phyloP scores from a whole-genome alignment of 1,284 basidiomycete species.

The Moniliella sp. region DNA sequence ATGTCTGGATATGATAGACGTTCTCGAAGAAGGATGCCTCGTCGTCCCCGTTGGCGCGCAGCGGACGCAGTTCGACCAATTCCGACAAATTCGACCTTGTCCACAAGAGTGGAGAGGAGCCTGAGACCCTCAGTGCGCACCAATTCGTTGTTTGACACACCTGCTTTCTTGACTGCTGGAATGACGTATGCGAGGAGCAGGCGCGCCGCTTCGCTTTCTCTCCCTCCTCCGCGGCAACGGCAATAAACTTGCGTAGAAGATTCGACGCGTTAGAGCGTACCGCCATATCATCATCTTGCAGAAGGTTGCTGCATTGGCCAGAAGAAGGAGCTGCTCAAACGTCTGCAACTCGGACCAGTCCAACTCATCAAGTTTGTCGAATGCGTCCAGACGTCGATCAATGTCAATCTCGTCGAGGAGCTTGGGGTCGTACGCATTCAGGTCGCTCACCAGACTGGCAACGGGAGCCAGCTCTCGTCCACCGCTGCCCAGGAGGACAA shows the following conservation, averaged over 20 bases:
- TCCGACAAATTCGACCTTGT: constrained; percentile 39
- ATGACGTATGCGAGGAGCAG: constrained; percentile 51
- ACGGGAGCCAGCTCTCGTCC: constrained; percentile 9
- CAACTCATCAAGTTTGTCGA: constrained; percentile 46
- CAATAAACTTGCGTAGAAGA: constrained; percentile 12
- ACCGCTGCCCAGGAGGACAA: constrained; percentile 3
- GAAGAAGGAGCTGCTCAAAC: constrained; percentile 45
- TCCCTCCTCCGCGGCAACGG: constrained; percentile 37
- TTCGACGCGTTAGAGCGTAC: constrained; percentile 43
- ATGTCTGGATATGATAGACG: constrained; percentile 82
- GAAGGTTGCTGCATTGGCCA: constrained; percentile 65
- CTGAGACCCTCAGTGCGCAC: constrained; percentile 68
- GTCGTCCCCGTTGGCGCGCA: constrained; percentile 72
- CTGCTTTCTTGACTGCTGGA: constrained; percentile 58
- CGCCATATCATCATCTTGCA: constrained; percentile 75
- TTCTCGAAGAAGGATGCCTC: constrained; percentile 96
- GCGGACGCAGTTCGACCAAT: constrained; percentile 54
- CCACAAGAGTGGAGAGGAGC: constrained; percentile 57
- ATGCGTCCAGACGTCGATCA: constrained; percentile 60
- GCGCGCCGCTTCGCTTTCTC: constrained; percentile 3
- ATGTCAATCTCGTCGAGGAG: constrained; percentile 82
- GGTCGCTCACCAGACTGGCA: constrained; percentile 20
- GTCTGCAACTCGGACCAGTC: not conserved
- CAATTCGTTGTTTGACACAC: constrained; percentile 61
- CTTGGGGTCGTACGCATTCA: constrained; percentile 67